Evolutionary conservation across 2,329 filamentous ascomycete species (phyloP).

Genomic region (Kalaharituber pfeilii): DNA sequence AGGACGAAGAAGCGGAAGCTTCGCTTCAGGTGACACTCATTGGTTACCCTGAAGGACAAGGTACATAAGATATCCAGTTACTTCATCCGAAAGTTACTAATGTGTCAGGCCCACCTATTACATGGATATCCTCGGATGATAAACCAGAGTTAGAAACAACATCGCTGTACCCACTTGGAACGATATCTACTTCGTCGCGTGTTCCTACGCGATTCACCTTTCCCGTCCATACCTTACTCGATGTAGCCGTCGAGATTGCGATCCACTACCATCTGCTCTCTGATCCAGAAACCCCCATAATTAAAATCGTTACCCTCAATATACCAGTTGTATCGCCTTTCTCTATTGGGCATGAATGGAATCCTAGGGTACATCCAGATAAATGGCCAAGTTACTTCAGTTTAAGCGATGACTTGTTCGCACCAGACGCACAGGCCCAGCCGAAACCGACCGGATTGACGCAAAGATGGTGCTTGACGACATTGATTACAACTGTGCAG

Average conservation of each 20-base stretch:
- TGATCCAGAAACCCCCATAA: slow-evolving; percentile 64
- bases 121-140: slow-evolving; percentile 9
- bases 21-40: slow-evolving; percentile 52
- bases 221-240: slow-evolving; percentile 17
- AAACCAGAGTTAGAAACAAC: neutral
- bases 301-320: slow-evolving; percentile 51
- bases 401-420: slow-evolving; percentile 23
- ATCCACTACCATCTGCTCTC: slow-evolving; percentile 62
- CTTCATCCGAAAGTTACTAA: no score
- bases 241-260: slow-evolving; percentile 20
- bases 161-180: slow-evolving; percentile 11
- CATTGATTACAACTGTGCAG: slow-evolving; percentile 31
- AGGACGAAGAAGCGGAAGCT: slow-evolving; percentile 60
- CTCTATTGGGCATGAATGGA: slow-evolving; percentile 77
- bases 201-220: slow-evolving; percentile 19
- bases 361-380: slow-evolving; percentile 57
- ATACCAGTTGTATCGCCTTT: slow-evolving; percentile 67
- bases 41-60: slow-evolving; percentile 33
- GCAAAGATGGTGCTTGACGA: slow-evolving; percentile 66
- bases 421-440: slow-evolving; percentile 21
- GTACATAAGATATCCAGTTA: no score
- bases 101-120: slow-evolving; percentile 11
- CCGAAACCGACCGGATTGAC: slow-evolving; percentile 42
- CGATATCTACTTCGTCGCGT: slow-evolving; percentile 6
- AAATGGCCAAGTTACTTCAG: slow-evolving; percentile 77